Evolutionary conservation across 2,329 filamentous ascomycete genomes (phyloP).

Genomic region (Teratosphaeria nubilosa): DNA sequence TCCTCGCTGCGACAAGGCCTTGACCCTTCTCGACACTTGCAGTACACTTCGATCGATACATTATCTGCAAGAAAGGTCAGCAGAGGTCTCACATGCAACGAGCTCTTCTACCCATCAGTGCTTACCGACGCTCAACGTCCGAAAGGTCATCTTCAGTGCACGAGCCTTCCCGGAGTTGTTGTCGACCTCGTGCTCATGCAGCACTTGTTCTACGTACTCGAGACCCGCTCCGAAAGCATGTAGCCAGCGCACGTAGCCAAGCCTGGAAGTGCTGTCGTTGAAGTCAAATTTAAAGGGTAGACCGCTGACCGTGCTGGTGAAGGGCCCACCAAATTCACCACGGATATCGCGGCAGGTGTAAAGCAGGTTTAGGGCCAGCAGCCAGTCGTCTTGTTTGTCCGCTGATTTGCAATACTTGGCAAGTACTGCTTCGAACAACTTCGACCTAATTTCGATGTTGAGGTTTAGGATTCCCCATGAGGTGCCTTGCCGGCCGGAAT

Average conservation of each 20-base stretch:
- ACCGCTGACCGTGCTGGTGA: neutral
- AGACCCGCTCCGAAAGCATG: neutral
- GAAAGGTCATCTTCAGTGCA: neutral
- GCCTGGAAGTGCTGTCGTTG: neutral
- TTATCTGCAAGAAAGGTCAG: neutral
- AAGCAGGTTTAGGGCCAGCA: neutral
- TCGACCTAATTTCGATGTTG: neutral
- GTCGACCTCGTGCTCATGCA: neutral
- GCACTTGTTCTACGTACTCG: neutral
- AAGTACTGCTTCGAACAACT: neutral
- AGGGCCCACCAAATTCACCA: neutral
- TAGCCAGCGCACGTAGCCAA: neutral
- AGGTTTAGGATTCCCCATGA: neutral
- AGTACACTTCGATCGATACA: neutral
- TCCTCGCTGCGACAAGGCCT: neutral
- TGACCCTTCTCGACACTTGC: neutral
- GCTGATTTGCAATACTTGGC: neutral
- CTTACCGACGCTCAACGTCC: neutral
- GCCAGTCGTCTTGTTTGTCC: neutral
- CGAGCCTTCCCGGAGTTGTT: neutral
- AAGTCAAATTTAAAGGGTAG: neutral
- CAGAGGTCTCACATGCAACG: neutral
- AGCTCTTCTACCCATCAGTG: neutral
- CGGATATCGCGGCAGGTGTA: neutral
- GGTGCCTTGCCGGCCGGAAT: neutral